Base-by-base conservation (phyloP, 208 protist species). In the Trypanosomatidae sp. region DNA sequence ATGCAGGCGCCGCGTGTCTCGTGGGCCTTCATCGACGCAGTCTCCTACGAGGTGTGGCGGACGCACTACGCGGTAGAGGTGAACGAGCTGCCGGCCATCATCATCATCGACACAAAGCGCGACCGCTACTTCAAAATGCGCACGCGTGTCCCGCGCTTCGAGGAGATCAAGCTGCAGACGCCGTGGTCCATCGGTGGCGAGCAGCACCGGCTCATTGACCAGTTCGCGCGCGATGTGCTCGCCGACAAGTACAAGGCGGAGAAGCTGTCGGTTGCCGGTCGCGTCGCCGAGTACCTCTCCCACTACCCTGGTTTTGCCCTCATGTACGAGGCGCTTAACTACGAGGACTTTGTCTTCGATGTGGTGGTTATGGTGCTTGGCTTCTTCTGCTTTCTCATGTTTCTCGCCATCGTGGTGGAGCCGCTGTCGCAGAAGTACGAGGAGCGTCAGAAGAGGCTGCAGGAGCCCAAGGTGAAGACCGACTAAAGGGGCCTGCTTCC, bases 331-430 rank as follows among this genome's bases (percentile, higher is more conserved):
- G 28, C 75, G 19, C 69, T 94, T 1, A 70, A 77, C 33, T 95
- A 94, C 72, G 88, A 97, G 19, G 92, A 97, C 62, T 82, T 81
- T 8, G 73, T 89, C 15, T 90, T 97, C 49, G 77, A 95, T 13
- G 55, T 79, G 6, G 79, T 92, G n/a, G 62, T 91, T 10, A 83
- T 82, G 62, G 82, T 81, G 1, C 56, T 88, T n/a, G 36, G 69
- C 8, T 91, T 96, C 69, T 93, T 94, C 64, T 47, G 41, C 36
- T 89, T 91, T 66, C 73, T 90, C 36, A 76, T 90, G 64, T 80
- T 87, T 36, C 53, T 95, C 10, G 87, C 73, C 19, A 30, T 89
- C 47, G 79, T 89, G 19, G 79, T 81, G 33, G 90, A 95, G 73
- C 90, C 90, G 55, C 65, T 86, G n/a, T 83, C 88, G 80, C 73